Percentiles rank a stretch among this genome's conserved stretches.
phyloP scores from a whole-genome alignment of 2,329 filamentous ascomycete species.

The Sporothrix brasiliensis region DNA sequence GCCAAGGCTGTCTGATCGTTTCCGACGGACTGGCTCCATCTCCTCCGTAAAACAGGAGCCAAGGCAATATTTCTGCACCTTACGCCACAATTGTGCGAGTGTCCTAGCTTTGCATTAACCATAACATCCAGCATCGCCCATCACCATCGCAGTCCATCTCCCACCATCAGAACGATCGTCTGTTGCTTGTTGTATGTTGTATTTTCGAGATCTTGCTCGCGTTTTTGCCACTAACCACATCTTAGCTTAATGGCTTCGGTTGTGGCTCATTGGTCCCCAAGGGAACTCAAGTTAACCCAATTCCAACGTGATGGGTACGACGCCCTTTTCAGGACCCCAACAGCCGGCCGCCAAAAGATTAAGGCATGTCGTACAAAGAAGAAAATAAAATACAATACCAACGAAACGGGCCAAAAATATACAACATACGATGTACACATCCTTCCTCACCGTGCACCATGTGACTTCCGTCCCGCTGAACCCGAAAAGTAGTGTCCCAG shows the following conservation, averaged over 20 bases:
- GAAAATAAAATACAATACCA: not conserved
- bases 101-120: not conserved
- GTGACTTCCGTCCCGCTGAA: not conserved
- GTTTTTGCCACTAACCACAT: not conserved
- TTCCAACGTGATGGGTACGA: constrained; percentile 14
- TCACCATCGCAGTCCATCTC: not conserved
- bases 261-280: constrained; percentile 13
- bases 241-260: constrained; percentile 1
- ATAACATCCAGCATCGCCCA: not conserved
- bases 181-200: not conserved
- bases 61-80: constrained; percentile 9
- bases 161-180: not conserved
- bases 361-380: not conserved
- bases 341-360: not conserved
- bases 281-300: not conserved
- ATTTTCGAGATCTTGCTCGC: no score
- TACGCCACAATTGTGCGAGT: no score
- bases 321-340: not conserved
- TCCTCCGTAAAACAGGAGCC: constrained; percentile 12
- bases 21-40: not conserved
- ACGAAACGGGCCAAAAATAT: not conserved
- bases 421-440: not conserved
- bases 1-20: not conserved
- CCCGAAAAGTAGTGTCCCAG: not conserved
- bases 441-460: constrained; percentile 8